Percentiles rank a stretch among this genome's conserved stretches.
Conservation (phyloP, 2,329 filamentous ascomycete species). For the Lasiodiplodia citricola region DNA sequence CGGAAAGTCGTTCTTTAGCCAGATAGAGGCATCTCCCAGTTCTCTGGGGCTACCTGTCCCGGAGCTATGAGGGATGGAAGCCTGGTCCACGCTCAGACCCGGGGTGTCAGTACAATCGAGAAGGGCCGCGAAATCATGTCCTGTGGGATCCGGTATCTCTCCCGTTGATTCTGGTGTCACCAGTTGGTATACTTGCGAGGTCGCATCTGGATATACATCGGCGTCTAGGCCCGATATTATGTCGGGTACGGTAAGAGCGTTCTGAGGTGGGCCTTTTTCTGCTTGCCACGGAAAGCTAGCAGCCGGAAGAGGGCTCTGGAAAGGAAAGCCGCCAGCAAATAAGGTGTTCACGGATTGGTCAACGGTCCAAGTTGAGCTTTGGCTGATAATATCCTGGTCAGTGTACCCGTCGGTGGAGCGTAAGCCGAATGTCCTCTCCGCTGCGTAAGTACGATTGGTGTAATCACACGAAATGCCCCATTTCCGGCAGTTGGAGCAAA, state of each 20-base stretch:
- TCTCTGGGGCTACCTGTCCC: neutral
- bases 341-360: neutral
- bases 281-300: neutral
- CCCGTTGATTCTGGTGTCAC: neutral
- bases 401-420: neutral
- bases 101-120: neutral
- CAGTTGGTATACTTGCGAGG: neutral
- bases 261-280: neutral
- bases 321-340: neutral
- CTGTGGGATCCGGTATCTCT: neutral
- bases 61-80: neutral
- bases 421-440: neutral
- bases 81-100: neutral
- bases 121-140: neutral
- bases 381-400: neutral
- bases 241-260: neutral
- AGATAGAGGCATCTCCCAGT: neutral
- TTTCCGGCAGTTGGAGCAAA: constrained; percentile 9
- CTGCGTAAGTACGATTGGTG: constrained; percentile 1
- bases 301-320: neutral
- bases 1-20: neutral
- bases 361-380: neutral
- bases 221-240: neutral
- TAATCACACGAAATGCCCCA: constrained; percentile 10
- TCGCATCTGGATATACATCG: neutral